A percentile compares a stretch with the other conserved stretches of the same genome.
phyloP scores from a whole-genome alignment of 2,329 filamentous ascomycete genomes.

The Fusarium denticulatum region DNA sequence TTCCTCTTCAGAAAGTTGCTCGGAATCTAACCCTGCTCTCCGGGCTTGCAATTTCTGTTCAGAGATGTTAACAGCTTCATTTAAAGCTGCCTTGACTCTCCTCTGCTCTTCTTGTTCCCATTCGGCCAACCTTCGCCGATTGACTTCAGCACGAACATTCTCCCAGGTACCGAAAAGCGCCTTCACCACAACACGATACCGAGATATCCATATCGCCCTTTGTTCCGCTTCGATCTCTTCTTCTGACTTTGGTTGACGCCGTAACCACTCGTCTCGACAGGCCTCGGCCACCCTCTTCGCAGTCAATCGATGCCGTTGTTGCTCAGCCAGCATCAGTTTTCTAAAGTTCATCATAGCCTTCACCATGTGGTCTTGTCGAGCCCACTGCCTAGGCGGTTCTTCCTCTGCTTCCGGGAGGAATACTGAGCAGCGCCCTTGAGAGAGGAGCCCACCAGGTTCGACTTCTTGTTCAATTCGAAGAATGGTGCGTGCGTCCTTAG shows the following conservation, averaged over 20 bases:
- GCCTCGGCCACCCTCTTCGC: conserved; percentile 85
- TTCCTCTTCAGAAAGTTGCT: conserved; percentile 57
- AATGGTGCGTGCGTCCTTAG: conserved; percentile 75
- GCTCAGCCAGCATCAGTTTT: conserved; percentile 81
- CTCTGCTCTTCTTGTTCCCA: conserved; percentile 74
- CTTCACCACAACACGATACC: conserved; percentile 77
- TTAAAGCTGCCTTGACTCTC: conserved; percentile 74
- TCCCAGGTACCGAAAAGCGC: conserved; percentile 69
- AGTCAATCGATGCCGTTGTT: conserved; percentile 76
- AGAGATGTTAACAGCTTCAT: conserved; percentile 77
- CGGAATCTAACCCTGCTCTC: conserved; percentile 64
- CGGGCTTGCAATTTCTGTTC: conserved; percentile 74
- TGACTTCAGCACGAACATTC: conserved; percentile 70
- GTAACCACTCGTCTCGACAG: conserved; percentile 78
- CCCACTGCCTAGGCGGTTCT: conserved; percentile 82
- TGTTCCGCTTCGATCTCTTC: conserved; percentile 88
- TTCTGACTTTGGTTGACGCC: conserved; percentile 76
- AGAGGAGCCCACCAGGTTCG: conserved; percentile 79
- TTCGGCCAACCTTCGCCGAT: conserved; percentile 66
- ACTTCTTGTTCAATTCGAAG: conserved; percentile 76
- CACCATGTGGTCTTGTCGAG: conserved; percentile 86
- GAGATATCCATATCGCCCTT: conserved; percentile 69
- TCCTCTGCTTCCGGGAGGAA: conserved; percentile 78
- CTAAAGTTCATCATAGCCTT: conserved; percentile 84
- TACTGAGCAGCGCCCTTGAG: conserved; percentile 73